Conservation (phyloP, 768 basidiomycete genomes). For the Leccinum ochraceum region DNA sequence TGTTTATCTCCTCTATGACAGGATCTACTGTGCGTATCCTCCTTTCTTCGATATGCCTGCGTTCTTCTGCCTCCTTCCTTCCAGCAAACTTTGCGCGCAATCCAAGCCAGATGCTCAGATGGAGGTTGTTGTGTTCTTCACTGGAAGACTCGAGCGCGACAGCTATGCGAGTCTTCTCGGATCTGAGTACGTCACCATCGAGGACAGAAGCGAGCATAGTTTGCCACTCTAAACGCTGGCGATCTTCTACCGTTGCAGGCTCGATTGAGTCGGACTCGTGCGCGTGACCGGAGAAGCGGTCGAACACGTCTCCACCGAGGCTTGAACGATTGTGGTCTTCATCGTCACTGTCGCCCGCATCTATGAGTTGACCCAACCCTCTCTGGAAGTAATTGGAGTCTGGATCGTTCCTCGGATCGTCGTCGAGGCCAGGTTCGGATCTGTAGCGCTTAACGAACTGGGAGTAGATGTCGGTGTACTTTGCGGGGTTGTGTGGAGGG, state of each 20-base stretch:
- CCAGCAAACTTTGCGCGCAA: conserved; percentile 86
- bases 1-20: conserved; percentile 80
- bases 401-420: conserved; percentile 77
- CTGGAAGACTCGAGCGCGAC: conserved; percentile 69
- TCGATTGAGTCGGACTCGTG: conserved; percentile 65
- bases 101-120: conserved; percentile 83
- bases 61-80: conserved; percentile 80
- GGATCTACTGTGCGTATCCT: conserved; percentile 78
- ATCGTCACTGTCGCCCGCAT: conserved; percentile 75
- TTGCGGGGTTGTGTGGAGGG: conserved; percentile 34
- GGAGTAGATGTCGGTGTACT: conserved; percentile 67
- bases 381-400: conserved; percentile 81
- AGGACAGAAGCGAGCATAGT: conserved; percentile 93
- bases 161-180: conserved; percentile 92
- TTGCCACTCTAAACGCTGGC: conserved; percentile 92
- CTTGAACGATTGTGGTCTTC: conserved; percentile 55
- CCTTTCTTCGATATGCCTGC: conserved; percentile 77
- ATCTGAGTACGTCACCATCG: conserved; percentile 90
- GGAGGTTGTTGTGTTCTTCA: conserved; percentile 67
- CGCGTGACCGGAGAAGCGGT: conserved; percentile 52
- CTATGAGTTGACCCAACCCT: conserved; percentile 66
- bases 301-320: conserved; percentile 45
- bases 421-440: conserved; percentile 58
- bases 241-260: conserved; percentile 70
- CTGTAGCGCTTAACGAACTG: conserved; percentile 80